A percentile compares a stretch with the other conserved stretches of the same genome.
These are phyloP conservation scores for Carex myosuroides DNA, from an alignment of 176 grass and related monocot genomes.

Conservation along the genomic window DNA sequence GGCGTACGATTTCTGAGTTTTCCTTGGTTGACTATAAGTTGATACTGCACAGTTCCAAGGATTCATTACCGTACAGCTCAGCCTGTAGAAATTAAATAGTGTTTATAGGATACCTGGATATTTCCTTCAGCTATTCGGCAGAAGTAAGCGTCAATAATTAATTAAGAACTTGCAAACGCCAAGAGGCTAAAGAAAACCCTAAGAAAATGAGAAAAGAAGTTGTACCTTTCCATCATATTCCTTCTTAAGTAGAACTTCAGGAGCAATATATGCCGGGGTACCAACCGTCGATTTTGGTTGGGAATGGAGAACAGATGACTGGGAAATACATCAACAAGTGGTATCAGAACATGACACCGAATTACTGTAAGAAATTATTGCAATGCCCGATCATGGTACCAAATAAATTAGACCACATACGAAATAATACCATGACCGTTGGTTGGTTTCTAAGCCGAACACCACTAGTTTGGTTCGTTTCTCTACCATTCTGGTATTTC, in stretches of 20 bases:
- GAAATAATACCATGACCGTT: background rate
- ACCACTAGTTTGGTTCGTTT: background rate
- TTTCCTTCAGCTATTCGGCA: background rate
- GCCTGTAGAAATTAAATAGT: background rate
- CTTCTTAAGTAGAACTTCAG: slow-evolving; percentile 52
- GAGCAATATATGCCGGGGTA: slow-evolving; percentile 71
- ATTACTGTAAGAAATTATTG: background rate
- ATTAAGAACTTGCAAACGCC: background rate
- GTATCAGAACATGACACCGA: background rate
- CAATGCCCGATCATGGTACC: background rate
- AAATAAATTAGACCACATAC: background rate
- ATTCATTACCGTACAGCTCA: background rate
- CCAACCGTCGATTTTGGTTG: slow-evolving; percentile 78
- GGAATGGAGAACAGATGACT: slow-evolving; percentile 64
- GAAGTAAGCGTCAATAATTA: background rate
- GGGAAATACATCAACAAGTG: background rate
- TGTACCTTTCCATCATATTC: slow-evolving; percentile 74
- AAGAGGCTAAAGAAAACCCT: background rate
- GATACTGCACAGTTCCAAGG: background rate
- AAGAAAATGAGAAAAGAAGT: background rate
- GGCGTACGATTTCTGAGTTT: background rate
- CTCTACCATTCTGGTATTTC: background rate
- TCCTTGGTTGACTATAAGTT: background rate
- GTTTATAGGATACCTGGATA: background rate
- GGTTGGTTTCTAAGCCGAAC: background rate